Conservation (phyloP, 192 early-diverging fungal genomes). For the Backusella liffmaniae region DNA sequence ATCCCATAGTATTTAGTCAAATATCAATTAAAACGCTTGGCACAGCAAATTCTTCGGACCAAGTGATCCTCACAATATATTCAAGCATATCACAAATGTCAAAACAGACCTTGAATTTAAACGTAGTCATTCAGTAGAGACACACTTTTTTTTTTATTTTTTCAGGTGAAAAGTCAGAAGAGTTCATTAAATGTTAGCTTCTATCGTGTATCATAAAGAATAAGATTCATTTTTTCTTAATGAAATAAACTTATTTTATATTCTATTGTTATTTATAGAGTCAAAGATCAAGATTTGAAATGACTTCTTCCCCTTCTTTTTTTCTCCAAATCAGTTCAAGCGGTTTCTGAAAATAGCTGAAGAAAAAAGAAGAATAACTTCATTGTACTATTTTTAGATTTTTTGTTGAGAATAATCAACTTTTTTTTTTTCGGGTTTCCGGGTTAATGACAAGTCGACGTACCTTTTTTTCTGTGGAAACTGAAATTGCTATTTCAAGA, state of each 20-base stretch:
- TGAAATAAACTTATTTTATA: too few relatives aligned
- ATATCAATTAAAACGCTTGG: neutral
- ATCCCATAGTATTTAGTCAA: too few relatives aligned
- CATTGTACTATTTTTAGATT: neutral
- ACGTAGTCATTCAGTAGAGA: neutral
- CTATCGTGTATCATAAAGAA: too few relatives aligned
- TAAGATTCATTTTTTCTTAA: too few relatives aligned
- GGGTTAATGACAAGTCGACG: neutral
- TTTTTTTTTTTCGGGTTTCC: neutral
- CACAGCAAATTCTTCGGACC: neutral
- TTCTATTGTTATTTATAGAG: too few relatives aligned
- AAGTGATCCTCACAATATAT: neutral
- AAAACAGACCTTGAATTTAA: neutral
- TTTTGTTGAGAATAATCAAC: neutral
- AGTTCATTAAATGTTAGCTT: too few relatives aligned
- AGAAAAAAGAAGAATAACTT: too few relatives aligned
- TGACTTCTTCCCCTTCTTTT: too few relatives aligned
- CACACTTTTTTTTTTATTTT: neutral
- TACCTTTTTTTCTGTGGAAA: neutral
- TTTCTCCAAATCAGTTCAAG: too few relatives aligned
- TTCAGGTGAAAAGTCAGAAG: too few relatives aligned
- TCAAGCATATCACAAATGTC: neutral
- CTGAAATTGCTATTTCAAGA: neutral
- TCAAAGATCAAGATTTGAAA: too few relatives aligned
- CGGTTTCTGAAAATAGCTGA: too few relatives aligned